A percentile compares a stretch with the other conserved stretches of the same genome.
These are phyloP conservation scores for Phyllosticta citrichinensis DNA, from an alignment of 2,329 filamentous ascomycete genomes.

Conservation along the genomic window DNA sequence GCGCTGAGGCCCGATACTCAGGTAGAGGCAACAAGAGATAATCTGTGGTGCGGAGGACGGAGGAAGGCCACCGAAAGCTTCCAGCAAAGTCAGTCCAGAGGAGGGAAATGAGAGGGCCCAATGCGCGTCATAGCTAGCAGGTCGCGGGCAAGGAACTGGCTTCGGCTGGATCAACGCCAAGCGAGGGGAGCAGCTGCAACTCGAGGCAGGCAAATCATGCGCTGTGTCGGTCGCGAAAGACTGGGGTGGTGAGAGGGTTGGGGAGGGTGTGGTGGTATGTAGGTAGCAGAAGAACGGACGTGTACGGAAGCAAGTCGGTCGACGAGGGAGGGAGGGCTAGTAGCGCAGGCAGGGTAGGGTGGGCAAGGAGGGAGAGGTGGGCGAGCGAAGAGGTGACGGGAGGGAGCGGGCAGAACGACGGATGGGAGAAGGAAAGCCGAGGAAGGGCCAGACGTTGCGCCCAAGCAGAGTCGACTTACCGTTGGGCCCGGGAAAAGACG, in stretches of 20 bases:
- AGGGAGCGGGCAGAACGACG: background rate
- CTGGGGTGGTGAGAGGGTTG: slow-evolving; percentile 2
- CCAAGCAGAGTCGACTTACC: slow-evolving; percentile 10
- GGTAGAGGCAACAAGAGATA: slow-evolving; percentile 9
- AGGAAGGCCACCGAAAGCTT: slow-evolving; percentile 11
- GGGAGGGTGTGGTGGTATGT: background rate
- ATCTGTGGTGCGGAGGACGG: slow-evolving; percentile 9
- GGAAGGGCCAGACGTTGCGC: slow-evolving; percentile 10
- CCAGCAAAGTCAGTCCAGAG: slow-evolving; percentile 10
- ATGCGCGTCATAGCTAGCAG: slow-evolving; percentile 11
- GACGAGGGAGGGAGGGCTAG: slow-evolving; percentile 1
- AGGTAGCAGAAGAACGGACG: background rate
- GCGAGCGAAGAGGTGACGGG: background rate
- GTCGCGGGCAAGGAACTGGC: slow-evolving; percentile 11
- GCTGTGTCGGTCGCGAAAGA: slow-evolving; percentile 2
- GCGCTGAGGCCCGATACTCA: slow-evolving; percentile 11
- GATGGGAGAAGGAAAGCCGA: slow-evolving; percentile 9
- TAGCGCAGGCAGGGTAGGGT: slow-evolving; percentile 3
- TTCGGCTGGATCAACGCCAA: slow-evolving; percentile 10
- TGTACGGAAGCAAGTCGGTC: slow-evolving; percentile 4
- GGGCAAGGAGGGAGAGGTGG: slow-evolving; percentile 1
- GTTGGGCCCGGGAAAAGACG: slow-evolving; percentile 11
- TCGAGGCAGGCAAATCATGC: slow-evolving; percentile 10
- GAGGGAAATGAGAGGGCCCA: slow-evolving; percentile 12
- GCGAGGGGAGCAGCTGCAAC: slow-evolving; percentile 10